Evolutionary conservation across 306 rosid genomes (phyloP), one percentile per base, ranked within the genome.

Genomic region (Rosa rugosa): DNA sequence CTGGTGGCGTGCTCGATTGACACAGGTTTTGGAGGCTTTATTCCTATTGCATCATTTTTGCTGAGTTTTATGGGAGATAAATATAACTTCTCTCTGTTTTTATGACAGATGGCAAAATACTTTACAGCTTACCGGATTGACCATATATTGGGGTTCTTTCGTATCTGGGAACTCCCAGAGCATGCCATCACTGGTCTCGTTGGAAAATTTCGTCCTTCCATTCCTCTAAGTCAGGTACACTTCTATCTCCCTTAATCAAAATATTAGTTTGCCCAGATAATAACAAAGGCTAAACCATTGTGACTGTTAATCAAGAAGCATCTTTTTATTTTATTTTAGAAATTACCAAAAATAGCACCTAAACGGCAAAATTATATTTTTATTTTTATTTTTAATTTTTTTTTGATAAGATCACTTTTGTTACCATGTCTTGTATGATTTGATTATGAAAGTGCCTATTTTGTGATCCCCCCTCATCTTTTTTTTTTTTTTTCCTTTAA

Each of bases 131-230:
- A 90, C 75, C 88, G 99, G 83, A 95, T 95, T 75, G 99, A 95
- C 84, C 99, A 95, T 85, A 86, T 95, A 84, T 84, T 95, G 86
- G 99, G 99, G 70, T 92, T 95, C 90, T 95, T 95, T 77, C 87
- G 98, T 60, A 95, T 95, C 53, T 95, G 99, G 99, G 99, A 95
- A 88, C 97, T 92, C 78, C 97, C 99, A 6, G 98, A 92, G 63
- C 97, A 95, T 86, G 90, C 99, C 56, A 60, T 77, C 80, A 95
- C 99, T 11, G 99, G 97, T 77, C 87, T 92, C 57, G 91, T 89
- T 67, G 99, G 99, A 75, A 95, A 95, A 76, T 95, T 95, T 77
- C 89, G 98, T 80, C 99, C 99, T 84, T 95, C 99, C 76, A 95
- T 95, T 64, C 95, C 99, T 64, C 80, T 95, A 60, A 91, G 97